These are phyloP conservation scores for Sugiyamaella floridensis DNA, from an alignment of 805 yeast species.

Conservation along the genomic window DNA sequence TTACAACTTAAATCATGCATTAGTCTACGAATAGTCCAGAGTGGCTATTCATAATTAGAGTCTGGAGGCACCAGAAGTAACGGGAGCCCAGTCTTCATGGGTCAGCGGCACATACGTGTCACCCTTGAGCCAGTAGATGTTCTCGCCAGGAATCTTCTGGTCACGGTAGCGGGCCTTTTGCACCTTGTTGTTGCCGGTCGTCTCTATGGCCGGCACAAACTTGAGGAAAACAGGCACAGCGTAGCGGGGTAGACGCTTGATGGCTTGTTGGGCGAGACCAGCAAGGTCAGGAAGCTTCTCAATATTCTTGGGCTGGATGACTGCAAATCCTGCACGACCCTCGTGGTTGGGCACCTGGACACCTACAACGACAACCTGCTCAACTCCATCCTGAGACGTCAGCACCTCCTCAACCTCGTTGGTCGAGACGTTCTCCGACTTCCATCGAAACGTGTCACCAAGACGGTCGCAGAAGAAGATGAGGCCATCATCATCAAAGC, in stretches of 20 bases:
- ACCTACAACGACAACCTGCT: conserved; percentile 74
- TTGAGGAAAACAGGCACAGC: conserved; percentile 81
- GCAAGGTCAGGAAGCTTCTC: conserved; percentile 33
- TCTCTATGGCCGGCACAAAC: conserved; percentile 52
- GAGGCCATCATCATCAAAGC: conserved; percentile 57
- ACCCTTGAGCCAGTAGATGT: conserved; percentile 64
- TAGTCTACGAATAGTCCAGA: background rate
- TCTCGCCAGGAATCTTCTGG: conserved; percentile 39
- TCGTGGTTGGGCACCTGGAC: conserved; percentile 84
- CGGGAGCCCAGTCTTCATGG: conserved; percentile 45
- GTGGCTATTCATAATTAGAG: conserved; percentile 17
- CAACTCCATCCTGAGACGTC: conserved; percentile 32
- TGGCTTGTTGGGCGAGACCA: conserved; percentile 33
- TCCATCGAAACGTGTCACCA: conserved; percentile 97
- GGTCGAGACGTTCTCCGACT: conserved; percentile 89
- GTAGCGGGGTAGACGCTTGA: conserved; percentile 60
- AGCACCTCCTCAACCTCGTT: conserved; percentile 76
- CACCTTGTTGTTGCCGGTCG: conserved; percentile 82
- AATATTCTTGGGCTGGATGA: conserved; percentile 45
- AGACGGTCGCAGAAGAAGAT: conserved; percentile 83
- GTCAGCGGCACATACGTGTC: conserved; percentile 51
- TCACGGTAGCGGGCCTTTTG: conserved; percentile 50
- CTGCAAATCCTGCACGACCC: conserved; percentile 91
- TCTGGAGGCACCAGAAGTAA: conserved; percentile 26
- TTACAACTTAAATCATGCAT: background rate